Percentiles rank a stretch among this genome's conserved stretches.
Evolutionary conservation across 495 filamentous ascomycete genomes (phyloP).

Genomic region (Penicillium mononematosum): DNA sequence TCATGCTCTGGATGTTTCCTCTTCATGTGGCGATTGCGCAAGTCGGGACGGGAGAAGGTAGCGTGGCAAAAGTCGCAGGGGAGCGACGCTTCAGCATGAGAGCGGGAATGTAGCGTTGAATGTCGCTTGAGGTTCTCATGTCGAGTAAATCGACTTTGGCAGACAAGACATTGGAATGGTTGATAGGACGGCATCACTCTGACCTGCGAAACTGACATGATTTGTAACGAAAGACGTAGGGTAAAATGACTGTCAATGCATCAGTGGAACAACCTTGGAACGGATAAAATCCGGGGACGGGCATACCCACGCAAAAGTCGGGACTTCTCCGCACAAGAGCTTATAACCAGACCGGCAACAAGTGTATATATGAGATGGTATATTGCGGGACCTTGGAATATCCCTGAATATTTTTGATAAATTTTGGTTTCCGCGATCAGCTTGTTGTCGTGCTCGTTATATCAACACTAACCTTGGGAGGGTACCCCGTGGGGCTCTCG

Average conservation of each 20-base stretch:
- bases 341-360: neutral
- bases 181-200: constrained; percentile 20
- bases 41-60: constrained; percentile 34
- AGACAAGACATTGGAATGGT: constrained; percentile 37
- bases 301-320: constrained; percentile 8
- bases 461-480: neutral
- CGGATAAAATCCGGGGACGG: constrained; percentile 13
- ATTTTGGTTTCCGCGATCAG: neutral
- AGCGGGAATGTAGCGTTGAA: constrained; percentile 32
- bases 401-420: neutral
- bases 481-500: neutral
- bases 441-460: neutral
- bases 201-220: constrained; percentile 16
- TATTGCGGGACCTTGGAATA: neutral
- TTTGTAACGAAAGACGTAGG: constrained; percentile 1
- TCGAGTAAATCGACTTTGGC: constrained; percentile 37
- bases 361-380: neutral
- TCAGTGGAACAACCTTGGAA: neutral
- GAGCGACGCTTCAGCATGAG: constrained; percentile 22
- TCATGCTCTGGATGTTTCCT: constrained; percentile 36
- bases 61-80: constrained; percentile 31
- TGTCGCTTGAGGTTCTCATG: constrained; percentile 44
- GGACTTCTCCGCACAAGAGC: constrained; percentile 7
- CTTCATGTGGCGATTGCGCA: constrained; percentile 38
- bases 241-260: neutral